Evolutionary conservation across 768 basidiomycete genomes (phyloP).

Genomic region (Kwoniella dendrophila): DNA sequence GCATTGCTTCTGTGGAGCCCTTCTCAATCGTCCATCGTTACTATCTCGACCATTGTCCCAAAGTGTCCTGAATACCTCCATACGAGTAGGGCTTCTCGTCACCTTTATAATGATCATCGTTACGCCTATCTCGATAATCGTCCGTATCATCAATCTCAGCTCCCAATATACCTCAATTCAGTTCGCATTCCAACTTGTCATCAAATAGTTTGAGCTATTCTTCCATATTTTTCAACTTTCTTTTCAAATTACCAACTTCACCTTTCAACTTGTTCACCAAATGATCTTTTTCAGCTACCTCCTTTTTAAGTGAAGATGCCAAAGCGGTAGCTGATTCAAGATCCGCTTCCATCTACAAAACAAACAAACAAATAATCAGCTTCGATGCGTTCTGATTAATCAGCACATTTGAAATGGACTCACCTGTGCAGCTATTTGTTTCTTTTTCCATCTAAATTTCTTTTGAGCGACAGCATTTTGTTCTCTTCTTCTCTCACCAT

Average conservation of each 20-base stretch:
- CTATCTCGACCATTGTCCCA: too few relatives aligned
- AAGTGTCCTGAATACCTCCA: too few relatives aligned
- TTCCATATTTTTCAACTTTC: slow-evolving; percentile 13
- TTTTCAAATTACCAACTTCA: slow-evolving; percentile 11
- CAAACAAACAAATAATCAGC: background rate
- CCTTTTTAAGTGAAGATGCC: slow-evolving; percentile 2
- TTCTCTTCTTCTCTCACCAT: slow-evolving; percentile 19
- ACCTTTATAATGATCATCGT: too few relatives aligned
- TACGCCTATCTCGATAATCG: too few relatives aligned
- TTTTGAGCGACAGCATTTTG: slow-evolving; percentile 36
- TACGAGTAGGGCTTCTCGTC: too few relatives aligned
- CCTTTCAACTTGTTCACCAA: slow-evolving; percentile 11
- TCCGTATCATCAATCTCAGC: too few relatives aligned
- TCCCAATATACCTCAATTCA: too few relatives aligned
- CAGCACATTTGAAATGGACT: background rate
- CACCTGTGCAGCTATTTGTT: slow-evolving; percentile 23
- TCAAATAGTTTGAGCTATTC: too few relatives aligned
- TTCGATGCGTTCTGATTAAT: background rate
- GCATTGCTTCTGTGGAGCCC: too few relatives aligned
- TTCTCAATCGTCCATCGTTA: too few relatives aligned
- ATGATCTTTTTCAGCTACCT: slow-evolving; percentile 15
- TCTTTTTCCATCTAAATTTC: slow-evolving; percentile 32
- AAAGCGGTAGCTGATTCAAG: slow-evolving; percentile 7
- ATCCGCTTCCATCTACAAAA: slow-evolving; percentile 22
- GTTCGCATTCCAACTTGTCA: too few relatives aligned